phyloP scores from a whole-genome alignment of 352 stramenopile genomes.

The Pythium myriotylum region DNA sequence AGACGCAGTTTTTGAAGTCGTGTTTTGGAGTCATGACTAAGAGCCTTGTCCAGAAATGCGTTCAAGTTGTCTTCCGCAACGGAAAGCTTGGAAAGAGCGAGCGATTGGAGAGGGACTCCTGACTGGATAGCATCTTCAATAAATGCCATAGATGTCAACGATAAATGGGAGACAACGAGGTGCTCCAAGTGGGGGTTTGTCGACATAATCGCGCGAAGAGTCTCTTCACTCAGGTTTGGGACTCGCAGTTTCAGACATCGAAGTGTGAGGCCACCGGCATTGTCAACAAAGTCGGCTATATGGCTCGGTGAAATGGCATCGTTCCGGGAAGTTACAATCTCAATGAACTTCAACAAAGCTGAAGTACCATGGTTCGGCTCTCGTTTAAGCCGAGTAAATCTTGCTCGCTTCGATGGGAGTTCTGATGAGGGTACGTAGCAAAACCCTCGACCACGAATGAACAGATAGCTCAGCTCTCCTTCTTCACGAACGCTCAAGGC shows the following conservation, averaged over 20 bases:
- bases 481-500: not conserved
- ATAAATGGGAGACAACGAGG: not conserved
- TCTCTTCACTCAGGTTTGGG: not conserved
- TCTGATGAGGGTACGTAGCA: not conserved
- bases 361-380: not conserved
- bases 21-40: not conserved
- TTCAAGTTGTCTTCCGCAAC: slow-evolving; percentile 1
- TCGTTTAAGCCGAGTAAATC: not conserved
- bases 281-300: not conserved
- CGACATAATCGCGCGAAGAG: not conserved
- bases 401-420: not conserved
- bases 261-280: not conserved
- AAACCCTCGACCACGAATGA: not conserved
- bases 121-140: not conserved
- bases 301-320: not conserved
- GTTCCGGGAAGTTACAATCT: not conserved
- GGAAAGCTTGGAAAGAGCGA: not conserved
- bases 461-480: not conserved
- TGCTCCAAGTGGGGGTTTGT: slow-evolving; percentile 2
- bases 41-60: not conserved
- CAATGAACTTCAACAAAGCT: not conserved
- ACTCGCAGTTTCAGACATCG: not conserved
- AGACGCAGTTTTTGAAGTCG: not conserved
- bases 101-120: not conserved
- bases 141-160: not conserved